Conservation (phyloP, 2,329 filamentous ascomycete species). For the Sporothrix globosa region DNA sequence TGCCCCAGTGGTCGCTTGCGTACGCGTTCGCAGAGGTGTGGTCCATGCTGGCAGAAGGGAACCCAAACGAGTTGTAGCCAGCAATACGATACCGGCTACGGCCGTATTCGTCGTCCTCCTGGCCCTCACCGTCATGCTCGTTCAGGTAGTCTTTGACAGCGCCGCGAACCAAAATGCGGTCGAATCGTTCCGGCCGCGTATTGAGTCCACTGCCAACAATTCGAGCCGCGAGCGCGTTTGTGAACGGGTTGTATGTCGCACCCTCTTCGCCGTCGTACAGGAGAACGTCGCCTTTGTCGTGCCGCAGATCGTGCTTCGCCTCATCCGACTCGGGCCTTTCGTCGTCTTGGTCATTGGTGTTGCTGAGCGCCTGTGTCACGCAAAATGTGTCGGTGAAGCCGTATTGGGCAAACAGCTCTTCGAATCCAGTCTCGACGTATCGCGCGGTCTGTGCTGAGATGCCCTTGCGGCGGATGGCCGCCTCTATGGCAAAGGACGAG, state of each 20-base stretch:
- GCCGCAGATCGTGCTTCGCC: constrained; percentile 23
- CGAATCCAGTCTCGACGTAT: constrained; percentile 50
- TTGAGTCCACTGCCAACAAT: constrained; percentile 53
- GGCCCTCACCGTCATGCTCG: not conserved
- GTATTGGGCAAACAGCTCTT: constrained; percentile 50
- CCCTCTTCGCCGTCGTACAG: constrained; percentile 63
- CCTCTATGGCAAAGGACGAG: constrained; percentile 58
- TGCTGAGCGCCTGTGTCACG: constrained; percentile 48
- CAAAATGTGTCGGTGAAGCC: constrained; percentile 59
- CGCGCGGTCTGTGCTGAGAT: constrained; percentile 56
- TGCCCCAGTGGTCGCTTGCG: constrained; percentile 63
- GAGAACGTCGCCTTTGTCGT: constrained; percentile 35
- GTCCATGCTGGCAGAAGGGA: constrained; percentile 38
- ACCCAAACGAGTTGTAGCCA: constrained; percentile 63
- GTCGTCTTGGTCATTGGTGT: constrained; percentile 45
- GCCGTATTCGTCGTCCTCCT: constrained; percentile 34
- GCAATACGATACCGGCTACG: constrained; percentile 46
- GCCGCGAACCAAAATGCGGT: constrained; percentile 61
- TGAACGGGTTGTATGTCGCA: constrained; percentile 64
- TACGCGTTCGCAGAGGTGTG: constrained; percentile 37
- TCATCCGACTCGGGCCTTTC: constrained; percentile 39
- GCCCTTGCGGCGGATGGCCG: constrained; percentile 55
- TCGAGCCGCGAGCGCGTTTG: constrained; percentile 59
- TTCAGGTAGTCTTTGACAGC: not conserved
- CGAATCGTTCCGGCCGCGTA: constrained; percentile 66